Evolutionary conservation across 768 basidiomycete species (phyloP).

Genomic region (Tulasnella sp.): DNA sequence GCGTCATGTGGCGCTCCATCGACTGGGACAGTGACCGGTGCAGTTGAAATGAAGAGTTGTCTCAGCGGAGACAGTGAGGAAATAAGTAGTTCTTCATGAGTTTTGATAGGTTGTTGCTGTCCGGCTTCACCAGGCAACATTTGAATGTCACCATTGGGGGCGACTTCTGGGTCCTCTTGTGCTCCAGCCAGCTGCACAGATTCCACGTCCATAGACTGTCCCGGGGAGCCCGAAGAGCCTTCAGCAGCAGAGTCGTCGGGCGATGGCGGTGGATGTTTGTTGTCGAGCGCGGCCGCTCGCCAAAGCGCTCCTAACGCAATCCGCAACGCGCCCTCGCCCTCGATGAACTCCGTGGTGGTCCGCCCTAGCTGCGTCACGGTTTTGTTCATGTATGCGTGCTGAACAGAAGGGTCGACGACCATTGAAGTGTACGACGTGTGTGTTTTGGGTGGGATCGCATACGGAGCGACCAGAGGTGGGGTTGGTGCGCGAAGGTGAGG

Average conservation of each 20-base stretch:
- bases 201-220: neutral
- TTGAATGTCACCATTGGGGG: neutral
- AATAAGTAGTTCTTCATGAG: conserved; percentile 1
- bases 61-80: conserved; percentile 9
- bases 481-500: conserved; percentile 70
- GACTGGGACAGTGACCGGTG: neutral
- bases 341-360: conserved; percentile 72
- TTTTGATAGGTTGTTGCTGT: neutral
- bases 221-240: neutral
- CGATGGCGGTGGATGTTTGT: neutral
- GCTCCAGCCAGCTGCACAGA: neutral
- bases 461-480: conserved; percentile 67
- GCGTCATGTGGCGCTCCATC: conserved; percentile 1
- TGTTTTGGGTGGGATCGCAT: conserved; percentile 51
- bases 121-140: neutral
- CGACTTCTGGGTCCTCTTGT: neutral
- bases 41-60: conserved; percentile 14
- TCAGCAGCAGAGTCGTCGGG: neutral
- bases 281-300: conserved; percentile 10
- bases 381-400: conserved; percentile 70
- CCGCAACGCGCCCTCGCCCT: conserved; percentile 64
- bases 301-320: conserved; percentile 47
- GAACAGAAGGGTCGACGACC: conserved; percentile 74
- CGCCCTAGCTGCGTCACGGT: conserved; percentile 70
- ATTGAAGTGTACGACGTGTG: conserved; percentile 74